These are phyloP conservation scores for Imleria badia DNA, from an alignment of 768 basidiomycete species.

Conservation along the genomic window DNA sequence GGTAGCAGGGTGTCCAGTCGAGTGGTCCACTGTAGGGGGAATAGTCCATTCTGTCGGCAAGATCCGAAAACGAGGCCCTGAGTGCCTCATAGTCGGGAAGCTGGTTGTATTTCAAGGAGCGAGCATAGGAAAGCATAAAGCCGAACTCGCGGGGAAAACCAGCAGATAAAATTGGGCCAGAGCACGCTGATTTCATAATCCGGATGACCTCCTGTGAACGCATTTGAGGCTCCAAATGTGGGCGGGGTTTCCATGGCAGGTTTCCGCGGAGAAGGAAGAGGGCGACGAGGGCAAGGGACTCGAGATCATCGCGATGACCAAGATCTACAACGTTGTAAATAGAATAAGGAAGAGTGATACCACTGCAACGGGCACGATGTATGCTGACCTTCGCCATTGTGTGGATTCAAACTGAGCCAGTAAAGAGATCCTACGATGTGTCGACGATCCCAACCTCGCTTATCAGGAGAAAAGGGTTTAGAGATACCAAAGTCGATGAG, in stretches of 20 bases:
- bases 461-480: background rate
- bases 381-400: constrained; percentile 3
- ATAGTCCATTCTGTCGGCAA: background rate
- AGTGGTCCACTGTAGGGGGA: background rate
- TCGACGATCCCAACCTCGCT: background rate
- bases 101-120: background rate
- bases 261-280: constrained; percentile 4
- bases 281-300: background rate
- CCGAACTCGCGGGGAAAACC: background rate
- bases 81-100: constrained; percentile 1
- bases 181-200: background rate
- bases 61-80: background rate
- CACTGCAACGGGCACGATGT: too few relatives aligned
- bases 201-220: background rate
- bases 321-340: background rate
- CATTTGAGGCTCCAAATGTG: background rate
- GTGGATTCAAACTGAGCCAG: constrained; percentile 1
- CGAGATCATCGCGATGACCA: background rate
- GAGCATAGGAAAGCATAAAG: background rate
- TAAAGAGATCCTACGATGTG: background rate
- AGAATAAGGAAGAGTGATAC: background rate
- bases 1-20: constrained; percentile 5
- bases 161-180: background rate
- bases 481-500: constrained; percentile 4
- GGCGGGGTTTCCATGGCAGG: constrained; percentile 3